Conservation (phyloP, 192 early-diverging fungal species). For the Coemansia sp. region DNA sequence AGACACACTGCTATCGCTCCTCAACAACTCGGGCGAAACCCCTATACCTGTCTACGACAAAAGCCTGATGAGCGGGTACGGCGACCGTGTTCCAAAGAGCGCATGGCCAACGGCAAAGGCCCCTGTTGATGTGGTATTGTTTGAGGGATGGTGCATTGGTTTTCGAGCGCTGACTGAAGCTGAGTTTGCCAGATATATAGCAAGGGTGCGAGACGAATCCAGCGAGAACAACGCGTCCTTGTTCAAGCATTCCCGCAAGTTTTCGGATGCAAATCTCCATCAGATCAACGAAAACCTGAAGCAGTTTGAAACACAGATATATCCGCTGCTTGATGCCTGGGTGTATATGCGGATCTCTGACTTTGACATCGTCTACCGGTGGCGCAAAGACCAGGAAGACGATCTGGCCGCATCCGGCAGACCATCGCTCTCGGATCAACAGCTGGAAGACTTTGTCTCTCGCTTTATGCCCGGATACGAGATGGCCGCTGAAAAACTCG, state of each 20-base stretch:
- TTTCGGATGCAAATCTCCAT: slow-evolving; percentile 25
- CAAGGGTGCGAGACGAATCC: slow-evolving; percentile 10
- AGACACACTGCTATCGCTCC: slow-evolving; percentile 56
- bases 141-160: slow-evolving; percentile 94
- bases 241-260: slow-evolving; percentile 49
- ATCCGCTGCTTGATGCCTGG: slow-evolving; percentile 75
- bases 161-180: slow-evolving; percentile 65
- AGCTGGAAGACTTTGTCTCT: slow-evolving; percentile 83
- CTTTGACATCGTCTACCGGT: slow-evolving; percentile 72
- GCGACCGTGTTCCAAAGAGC: slow-evolving; percentile 67
- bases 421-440: slow-evolving; percentile 67
- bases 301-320: slow-evolving; percentile 62
- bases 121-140: slow-evolving; percentile 79
- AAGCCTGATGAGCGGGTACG: slow-evolving; percentile 69
- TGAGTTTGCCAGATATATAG: slow-evolving; percentile 35
- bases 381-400: slow-evolving; percentile 90
- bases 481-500: slow-evolving; percentile 41
- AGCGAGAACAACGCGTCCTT: slow-evolving; percentile 7
- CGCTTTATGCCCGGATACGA: slow-evolving; percentile 88
- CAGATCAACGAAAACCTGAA: slow-evolving; percentile 37
- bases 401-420: slow-evolving; percentile 37
- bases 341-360: slow-evolving; percentile 68
- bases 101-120: slow-evolving; percentile 61
- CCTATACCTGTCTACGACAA: slow-evolving; percentile 84
- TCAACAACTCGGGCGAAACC: slow-evolving; percentile 29